Evolutionary conservation across 1,139 yeast species (phyloP).

Genomic region (Sugiyamaella neomexicana): DNA sequence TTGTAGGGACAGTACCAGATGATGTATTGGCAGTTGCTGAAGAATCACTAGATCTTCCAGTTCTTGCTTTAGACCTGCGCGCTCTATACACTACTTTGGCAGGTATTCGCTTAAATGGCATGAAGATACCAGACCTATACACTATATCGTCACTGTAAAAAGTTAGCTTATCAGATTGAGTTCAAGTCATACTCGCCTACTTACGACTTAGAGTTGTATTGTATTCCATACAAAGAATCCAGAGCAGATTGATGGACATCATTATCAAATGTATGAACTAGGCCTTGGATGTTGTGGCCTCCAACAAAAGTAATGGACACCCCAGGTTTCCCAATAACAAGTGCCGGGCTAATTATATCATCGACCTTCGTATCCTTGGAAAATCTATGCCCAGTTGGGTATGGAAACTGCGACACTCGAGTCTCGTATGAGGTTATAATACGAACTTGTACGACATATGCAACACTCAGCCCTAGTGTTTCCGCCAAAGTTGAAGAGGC

Average conservation of each 20-base stretch:
- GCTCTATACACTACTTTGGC: constrained; percentile 21
- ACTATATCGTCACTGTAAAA: constrained; percentile 23
- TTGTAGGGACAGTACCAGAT: neutral
- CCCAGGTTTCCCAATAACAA: neutral
- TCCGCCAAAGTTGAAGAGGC: constrained; percentile 47
- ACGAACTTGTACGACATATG: constrained; percentile 58
- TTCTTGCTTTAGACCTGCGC: constrained; percentile 4
- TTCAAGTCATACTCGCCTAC: neutral
- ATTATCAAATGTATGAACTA: constrained; percentile 44
- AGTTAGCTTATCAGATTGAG: neutral
- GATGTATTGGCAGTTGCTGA: neutral
- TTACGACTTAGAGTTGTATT: constrained; percentile 40
- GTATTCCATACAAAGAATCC: constrained; percentile 56
- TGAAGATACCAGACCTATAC: constrained; percentile 33
- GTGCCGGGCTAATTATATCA: constrained; percentile 1
- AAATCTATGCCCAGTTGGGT: constrained; percentile 10
- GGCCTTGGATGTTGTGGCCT: constrained; percentile 43
- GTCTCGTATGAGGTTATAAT: constrained; percentile 30
- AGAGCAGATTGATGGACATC: constrained; percentile 52
- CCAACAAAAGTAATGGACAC: constrained; percentile 41
- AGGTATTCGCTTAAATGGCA: constrained; percentile 31
- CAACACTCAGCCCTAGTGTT: constrained; percentile 49
- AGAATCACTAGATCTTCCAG: neutral
- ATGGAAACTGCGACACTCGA: constrained; percentile 6
- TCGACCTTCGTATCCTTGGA: neutral